Evolutionary conservation across 345 rosid genomes (phyloP), one percentile per base, ranked within the genome.

Genomic region (Corchorus olitorius): DNA sequence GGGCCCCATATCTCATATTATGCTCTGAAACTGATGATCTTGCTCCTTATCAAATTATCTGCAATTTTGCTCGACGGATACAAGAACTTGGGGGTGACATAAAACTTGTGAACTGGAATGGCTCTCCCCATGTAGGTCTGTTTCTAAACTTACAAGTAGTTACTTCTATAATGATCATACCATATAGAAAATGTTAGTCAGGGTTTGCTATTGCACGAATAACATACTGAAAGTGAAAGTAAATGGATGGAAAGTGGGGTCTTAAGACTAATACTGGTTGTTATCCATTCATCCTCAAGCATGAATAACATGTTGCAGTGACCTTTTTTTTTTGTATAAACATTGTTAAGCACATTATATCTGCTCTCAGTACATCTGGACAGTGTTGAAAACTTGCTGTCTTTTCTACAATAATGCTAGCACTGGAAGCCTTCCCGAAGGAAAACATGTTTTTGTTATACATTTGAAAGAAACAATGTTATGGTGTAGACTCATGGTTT

Each of bases 121-220:
- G 86, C 73, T 93, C 99, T 17, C 91, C 99, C 82, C 99, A 95
- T 59, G 92, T 91, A 86, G 98, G 99, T 93, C 72, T 78, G 97
- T 81, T 76, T 61, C 81, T 67, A 53, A 75, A 71, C 73, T 59
- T 50, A n/a, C 37, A 8, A 70, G 27, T 16, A 70, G 46, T 35
- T 70, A 15, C 61, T 52, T 17, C 16, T 34, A 9, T 34, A 33
- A 50, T 52, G 45, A 5, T 52, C 60, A 52, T 33, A 16, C 20
- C 2, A 11, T 50, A 69, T 9, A 69, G 50, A 16, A 69, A 15
- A 27, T 33, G 39, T 50, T 49, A 50, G 50, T 50, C 60, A 33
- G 73, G 59, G 45, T 69, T 33, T 39, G n/a, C 13, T 45, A 65
- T 14, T 11, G 33, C 27, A 34, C 22, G 9, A 7, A 7, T 7